Evolutionary conservation across 2,329 filamentous ascomycete genomes (phyloP), one percentile per base, ranked within the genome.

Genomic region (Seiridium unicorne): DNA sequence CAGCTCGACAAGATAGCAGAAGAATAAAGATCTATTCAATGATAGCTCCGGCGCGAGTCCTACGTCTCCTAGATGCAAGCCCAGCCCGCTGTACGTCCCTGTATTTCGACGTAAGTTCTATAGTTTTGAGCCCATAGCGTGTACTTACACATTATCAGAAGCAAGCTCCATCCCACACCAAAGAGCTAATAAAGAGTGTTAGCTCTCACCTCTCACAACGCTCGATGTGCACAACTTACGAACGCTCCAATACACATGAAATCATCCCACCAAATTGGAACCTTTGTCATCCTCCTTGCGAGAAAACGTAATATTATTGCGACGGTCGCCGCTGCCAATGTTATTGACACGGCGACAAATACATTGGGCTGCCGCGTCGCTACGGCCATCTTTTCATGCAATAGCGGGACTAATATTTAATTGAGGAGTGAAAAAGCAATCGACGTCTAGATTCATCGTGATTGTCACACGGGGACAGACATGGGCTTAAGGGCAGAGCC

Each of bases 261-360:
- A 35, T 58, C 56, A 36, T 58, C 56, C 44, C 47, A 58, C 56
- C 56, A 58, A 10, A 58, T 18, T 5, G 56, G 56, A 26, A 58
- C 56, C n/a, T 51, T 49, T 9, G 56, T 58, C 44, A 44, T 58
- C 10, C 56, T 38, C 36, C 56, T 44, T n/a, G 56, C 56, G 3
- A 40, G 26, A n/a, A 58, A 44, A 8, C 56, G 56, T 10, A 49
- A 51, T n/a, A 32, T 32, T 44, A 58, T 26, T 18, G 56, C 46
- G 13, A 58, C 2, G 10, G 56, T 34, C 31, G 56, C 56, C 26
- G 56, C 46, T 4, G 26, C 36, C 34, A 58, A 11, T 26, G 56
- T 58, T 42, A 58, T 31, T n/a, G 44, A 10, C 13, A 58, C 47
- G 18, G 46, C 56, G 18, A 36, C 56, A 35, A 35, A 58, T 13